Percentiles rank a stretch among this genome's conserved stretches.
Evolutionary conservation across 2,329 filamentous ascomycete genomes (phyloP).

Genomic region (Cadophora malorum): DNA sequence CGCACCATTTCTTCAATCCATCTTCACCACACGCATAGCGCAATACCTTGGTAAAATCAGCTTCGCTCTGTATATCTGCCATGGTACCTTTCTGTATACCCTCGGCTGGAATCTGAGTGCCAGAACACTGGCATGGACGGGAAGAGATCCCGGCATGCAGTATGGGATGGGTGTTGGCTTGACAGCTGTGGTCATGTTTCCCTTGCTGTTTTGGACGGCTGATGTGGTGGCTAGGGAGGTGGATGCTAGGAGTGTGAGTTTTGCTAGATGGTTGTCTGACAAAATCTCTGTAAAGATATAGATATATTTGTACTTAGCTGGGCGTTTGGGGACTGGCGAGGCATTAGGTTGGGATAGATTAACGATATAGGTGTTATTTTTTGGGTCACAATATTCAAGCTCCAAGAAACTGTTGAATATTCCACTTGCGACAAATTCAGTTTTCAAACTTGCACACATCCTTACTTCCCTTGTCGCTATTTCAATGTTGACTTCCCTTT

Average conservation of each 20-base stretch:
- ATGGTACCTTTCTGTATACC: slow-evolving; percentile 49
- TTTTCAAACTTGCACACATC: too few relatives aligned
- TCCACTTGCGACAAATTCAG: too few relatives aligned
- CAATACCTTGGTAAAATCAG: slow-evolving; percentile 63
- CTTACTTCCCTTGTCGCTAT: too few relatives aligned
- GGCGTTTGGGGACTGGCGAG: not conserved
- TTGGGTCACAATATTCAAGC: too few relatives aligned
- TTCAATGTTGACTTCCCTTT: slow-evolving; percentile 2
- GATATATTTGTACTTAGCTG: not conserved
- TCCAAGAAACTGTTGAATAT: too few relatives aligned
- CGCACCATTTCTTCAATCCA: slow-evolving; percentile 44
- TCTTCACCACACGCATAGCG: slow-evolving; percentile 54
- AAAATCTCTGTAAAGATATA: slow-evolving; percentile 13
- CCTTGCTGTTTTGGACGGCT: slow-evolving; percentile 55
- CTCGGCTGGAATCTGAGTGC: slow-evolving; percentile 25
- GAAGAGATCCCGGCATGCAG: slow-evolving; percentile 16
- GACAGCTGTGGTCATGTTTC: slow-evolving; percentile 47
- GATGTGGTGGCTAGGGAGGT: slow-evolving; percentile 63
- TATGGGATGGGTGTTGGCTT: slow-evolving; percentile 32
- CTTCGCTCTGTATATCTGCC: slow-evolving; percentile 63
- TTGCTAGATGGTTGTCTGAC: slow-evolving; percentile 51
- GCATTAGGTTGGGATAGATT: not conserved
- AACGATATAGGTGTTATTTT: not conserved
- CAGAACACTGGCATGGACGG: slow-evolving; percentile 20
- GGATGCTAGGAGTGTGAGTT: slow-evolving; percentile 55